Evolutionary conservation across 805 yeast species (phyloP).

Genomic region (Cyberlindnera euphorbiiphila): DNA sequence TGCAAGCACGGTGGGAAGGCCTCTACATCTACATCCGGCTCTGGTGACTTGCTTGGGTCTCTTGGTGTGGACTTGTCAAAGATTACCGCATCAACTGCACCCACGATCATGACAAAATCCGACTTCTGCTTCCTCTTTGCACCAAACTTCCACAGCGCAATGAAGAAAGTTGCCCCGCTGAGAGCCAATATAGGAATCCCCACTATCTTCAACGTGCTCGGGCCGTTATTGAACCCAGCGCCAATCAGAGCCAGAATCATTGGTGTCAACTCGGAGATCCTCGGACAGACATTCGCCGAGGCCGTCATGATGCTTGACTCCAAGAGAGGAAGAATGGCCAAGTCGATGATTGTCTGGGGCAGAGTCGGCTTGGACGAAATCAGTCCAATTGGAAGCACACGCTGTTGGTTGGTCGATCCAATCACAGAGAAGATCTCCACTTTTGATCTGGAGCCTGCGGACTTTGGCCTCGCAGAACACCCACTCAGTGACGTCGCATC

Average conservation of each 20-base stretch:
- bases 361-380: constrained; percentile 89
- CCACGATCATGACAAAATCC: constrained; percentile 47
- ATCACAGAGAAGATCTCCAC: constrained; percentile 38
- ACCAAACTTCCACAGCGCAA: constrained; percentile 90
- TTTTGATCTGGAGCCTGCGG: constrained; percentile 57
- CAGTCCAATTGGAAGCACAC: constrained; percentile 80
- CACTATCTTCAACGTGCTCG: constrained; percentile 88
- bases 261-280: constrained; percentile 78
- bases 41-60: constrained; percentile 79
- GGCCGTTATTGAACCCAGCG: constrained; percentile 92
- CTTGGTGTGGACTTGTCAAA: constrained; percentile 81
- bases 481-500: constrained; percentile 63
- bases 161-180: constrained; percentile 78
- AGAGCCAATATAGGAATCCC: constrained; percentile 82
- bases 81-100: constrained; percentile 60
- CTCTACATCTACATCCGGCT: constrained; percentile 86
- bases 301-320: constrained; percentile 66
- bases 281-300: constrained; percentile 83
- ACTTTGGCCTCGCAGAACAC: constrained; percentile 80
- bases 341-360: constrained; percentile 90
- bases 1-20: constrained; percentile 99
- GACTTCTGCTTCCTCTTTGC: constrained; percentile 76
- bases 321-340: constrained; percentile 38
- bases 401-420: constrained; percentile 67
- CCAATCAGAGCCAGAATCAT: constrained; percentile 74